Percentiles rank a stretch among this genome's conserved stretches.
Evolutionary conservation across 1,284 basidiomycete genomes (phyloP).

Genomic region (Cystobasidium slooffiae): DNA sequence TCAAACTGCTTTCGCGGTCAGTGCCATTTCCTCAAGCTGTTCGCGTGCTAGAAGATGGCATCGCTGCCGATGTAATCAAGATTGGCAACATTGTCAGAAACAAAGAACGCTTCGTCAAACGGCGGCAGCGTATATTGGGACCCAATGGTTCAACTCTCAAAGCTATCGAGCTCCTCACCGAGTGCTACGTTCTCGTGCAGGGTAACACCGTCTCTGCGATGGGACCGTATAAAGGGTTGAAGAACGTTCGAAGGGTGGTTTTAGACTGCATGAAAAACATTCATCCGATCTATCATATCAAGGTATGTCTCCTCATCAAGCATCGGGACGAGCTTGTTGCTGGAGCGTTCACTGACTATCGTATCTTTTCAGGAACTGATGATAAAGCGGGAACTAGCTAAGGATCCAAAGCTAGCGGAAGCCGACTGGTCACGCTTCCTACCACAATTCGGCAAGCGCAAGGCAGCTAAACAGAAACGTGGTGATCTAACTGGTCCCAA

Average conservation of each 20-base stretch:
- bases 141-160: slow-evolving; percentile 96
- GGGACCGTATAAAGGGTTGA: slow-evolving; percentile 92
- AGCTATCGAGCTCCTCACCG: slow-evolving; percentile 95
- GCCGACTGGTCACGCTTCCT: slow-evolving; percentile 98
- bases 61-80: slow-evolving; percentile 97
- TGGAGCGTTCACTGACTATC: slow-evolving; percentile 2
- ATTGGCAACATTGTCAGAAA: slow-evolving; percentile 93
- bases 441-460: slow-evolving; percentile 91
- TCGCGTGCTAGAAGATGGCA: slow-evolving; percentile 86
- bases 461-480: slow-evolving; percentile 85
- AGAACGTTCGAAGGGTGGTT: slow-evolving; percentile 92
- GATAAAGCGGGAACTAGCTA: slow-evolving; percentile 96
- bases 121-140: slow-evolving; percentile 93
- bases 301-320: slow-evolving; percentile 62
- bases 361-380: slow-evolving; percentile 77
- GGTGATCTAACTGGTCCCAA: slow-evolving; percentile 54
- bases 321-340: background rate
- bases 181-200: slow-evolving; percentile 97
- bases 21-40: slow-evolving; percentile 81
- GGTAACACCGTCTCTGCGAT: slow-evolving; percentile 97
- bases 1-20: slow-evolving; percentile 91
- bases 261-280: slow-evolving; percentile 99
- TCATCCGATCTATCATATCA: slow-evolving; percentile 99
- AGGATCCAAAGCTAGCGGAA: slow-evolving; percentile 91
- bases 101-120: slow-evolving; percentile 96